Percentiles rank a stretch among this genome's conserved stretches.
phyloP scores from a whole-genome alignment of 257 asterid species.

The Rehmannia glutinosa region DNA sequence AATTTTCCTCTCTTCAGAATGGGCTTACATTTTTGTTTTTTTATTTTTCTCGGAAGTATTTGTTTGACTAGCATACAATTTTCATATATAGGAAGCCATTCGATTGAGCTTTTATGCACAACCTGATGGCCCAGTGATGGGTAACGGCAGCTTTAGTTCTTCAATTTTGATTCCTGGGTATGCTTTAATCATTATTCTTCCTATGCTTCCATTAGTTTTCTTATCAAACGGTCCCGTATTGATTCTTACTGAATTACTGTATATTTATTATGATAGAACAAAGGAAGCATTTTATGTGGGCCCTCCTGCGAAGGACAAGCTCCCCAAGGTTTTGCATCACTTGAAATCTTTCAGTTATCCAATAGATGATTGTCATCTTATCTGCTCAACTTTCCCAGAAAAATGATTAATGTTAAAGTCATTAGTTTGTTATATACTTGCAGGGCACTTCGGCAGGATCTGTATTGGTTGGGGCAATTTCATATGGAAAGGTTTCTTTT shows the following conservation, averaged over 20 bases:
- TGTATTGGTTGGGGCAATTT: conserved; percentile 74
- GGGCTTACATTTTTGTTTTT: neutral
- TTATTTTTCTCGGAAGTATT: neutral
- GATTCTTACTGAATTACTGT: conserved; percentile 18
- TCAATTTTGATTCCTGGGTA: conserved; percentile 91
- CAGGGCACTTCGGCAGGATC: conserved; percentile 82
- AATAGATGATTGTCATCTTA: conserved; percentile 3
- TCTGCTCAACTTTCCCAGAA: conserved; percentile 1
- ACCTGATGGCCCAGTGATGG: conserved; percentile 93
- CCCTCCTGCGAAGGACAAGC: conserved; percentile 87
- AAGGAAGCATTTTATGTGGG: conserved; percentile 92
- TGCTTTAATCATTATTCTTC: neutral
- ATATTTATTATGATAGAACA: conserved; percentile 35
- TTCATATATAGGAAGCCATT: conserved; percentile 48
- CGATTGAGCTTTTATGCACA: conserved; percentile 75
- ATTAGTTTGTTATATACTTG: conserved; percentile 23
- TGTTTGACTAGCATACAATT: conserved; percentile 13
- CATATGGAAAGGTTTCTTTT: conserved; percentile 71
- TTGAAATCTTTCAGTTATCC: conserved; percentile 13
- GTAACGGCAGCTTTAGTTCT: conserved; percentile 66
- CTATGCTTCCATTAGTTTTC: conserved; percentile 9
- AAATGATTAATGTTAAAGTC: conserved; percentile 8
- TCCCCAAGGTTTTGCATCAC: conserved; percentile 69
- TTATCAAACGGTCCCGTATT: neutral
- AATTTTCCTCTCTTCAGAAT: neutral